phyloP scores from a whole-genome alignment of 2,329 filamentous ascomycete genomes.

The Aspergillus versicolor region DNA sequence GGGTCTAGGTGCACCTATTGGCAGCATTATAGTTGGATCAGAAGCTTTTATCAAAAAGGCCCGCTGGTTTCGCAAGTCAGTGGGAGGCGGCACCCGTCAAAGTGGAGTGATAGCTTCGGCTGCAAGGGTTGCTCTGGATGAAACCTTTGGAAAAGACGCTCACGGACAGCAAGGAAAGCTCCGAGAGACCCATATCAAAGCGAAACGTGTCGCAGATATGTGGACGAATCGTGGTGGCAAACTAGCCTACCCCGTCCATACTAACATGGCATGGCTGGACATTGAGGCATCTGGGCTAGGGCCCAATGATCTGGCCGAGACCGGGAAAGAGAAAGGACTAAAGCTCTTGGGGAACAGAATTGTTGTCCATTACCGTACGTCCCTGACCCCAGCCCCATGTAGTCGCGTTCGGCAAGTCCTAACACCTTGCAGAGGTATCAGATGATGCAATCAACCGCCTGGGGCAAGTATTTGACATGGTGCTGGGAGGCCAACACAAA shows the following conservation, averaged over 20 bases:
- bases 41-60: constrained; percentile 63
- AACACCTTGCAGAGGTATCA: constrained; percentile 56
- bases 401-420: constrained; percentile 16
- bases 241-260: constrained; percentile 69
- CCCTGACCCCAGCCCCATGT: not conserved
- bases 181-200: constrained; percentile 59
- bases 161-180: constrained; percentile 63
- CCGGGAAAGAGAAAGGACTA: constrained; percentile 59
- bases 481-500: constrained; percentile 32
- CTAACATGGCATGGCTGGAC: constrained; percentile 92
- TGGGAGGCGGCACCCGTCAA: constrained; percentile 77
- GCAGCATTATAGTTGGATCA: constrained; percentile 68
- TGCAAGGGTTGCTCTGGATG: constrained; percentile 73
- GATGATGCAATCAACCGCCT: constrained; percentile 61
- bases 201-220: constrained; percentile 60
- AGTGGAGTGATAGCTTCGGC: constrained; percentile 73
- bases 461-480: constrained; percentile 54
- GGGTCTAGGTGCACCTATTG: constrained; percentile 77
- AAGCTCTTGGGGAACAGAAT: constrained; percentile 58
- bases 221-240: constrained; percentile 72
- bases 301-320: constrained; percentile 52
- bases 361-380: constrained; percentile 65
- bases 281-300: constrained; percentile 60
- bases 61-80: constrained; percentile 74
- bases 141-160: constrained; percentile 66